These are phyloP conservation scores for Diplosphaera chodatii DNA, from an alignment of 139 green algal species.

Conservation along the genomic window DNA sequence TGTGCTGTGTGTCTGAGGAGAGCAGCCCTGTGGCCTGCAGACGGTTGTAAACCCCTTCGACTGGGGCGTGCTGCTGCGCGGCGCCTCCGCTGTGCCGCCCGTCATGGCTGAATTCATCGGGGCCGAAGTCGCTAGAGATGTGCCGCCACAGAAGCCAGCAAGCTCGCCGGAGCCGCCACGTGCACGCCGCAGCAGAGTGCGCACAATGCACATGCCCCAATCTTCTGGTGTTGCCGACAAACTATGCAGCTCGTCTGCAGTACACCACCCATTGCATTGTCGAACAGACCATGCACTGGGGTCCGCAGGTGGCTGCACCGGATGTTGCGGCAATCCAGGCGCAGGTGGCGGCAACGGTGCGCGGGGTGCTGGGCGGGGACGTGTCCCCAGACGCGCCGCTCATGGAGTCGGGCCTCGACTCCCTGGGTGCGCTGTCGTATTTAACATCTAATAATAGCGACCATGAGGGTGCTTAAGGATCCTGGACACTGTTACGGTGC, in stretches of 20 bases:
- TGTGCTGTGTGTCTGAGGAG: too few relatives aligned
- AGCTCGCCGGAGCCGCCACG: neutral
- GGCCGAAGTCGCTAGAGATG: neutral
- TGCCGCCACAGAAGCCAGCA: neutral
- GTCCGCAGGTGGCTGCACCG: too few relatives aligned
- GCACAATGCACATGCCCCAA: too few relatives aligned
- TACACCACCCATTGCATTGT: too few relatives aligned
- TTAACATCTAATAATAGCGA: too few relatives aligned
- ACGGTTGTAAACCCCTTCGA: conserved; percentile 8
- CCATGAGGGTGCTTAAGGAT: too few relatives aligned
- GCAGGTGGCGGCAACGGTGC: neutral
- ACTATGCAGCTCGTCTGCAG: too few relatives aligned
- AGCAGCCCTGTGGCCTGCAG: too few relatives aligned
- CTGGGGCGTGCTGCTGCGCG: neutral
- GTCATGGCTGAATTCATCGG: neutral
- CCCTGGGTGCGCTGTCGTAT: conserved; percentile 15
- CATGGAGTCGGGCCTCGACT: conserved; percentile 19
- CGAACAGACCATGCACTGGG: too few relatives aligned
- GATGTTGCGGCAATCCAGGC: neutral
- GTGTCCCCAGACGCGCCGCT: neutral
- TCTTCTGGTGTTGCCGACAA: too few relatives aligned
- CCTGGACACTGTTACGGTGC: too few relatives aligned
- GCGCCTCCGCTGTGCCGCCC: neutral
- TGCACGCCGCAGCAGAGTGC: too few relatives aligned
- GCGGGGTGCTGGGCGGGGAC: neutral